Percentiles rank a stretch among this genome's conserved stretches.
These are phyloP conservation scores for Ceratocystis huliohia DNA, from an alignment of 2,329 filamentous ascomycete genomes.

Conservation along the genomic window DNA sequence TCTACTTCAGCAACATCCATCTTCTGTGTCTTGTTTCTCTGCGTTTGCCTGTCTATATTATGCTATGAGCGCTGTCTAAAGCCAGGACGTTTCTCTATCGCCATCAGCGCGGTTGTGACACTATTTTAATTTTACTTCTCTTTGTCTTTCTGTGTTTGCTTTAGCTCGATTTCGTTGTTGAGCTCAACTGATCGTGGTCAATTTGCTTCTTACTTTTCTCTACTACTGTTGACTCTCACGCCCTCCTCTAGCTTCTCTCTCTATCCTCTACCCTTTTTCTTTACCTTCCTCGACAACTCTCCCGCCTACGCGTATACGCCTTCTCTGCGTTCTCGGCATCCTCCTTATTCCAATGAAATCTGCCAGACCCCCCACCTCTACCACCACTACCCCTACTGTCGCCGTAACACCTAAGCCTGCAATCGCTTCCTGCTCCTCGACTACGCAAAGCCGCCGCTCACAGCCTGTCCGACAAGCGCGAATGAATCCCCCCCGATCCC, in stretches of 20 bases:
- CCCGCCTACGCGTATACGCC: not conserved
- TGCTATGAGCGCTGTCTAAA: constrained; percentile 1
- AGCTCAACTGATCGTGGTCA: too few species aligned
- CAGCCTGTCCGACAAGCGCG: constrained; percentile 54
- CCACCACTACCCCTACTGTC: constrained; percentile 28
- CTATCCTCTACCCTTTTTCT: not conserved
- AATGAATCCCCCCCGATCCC: constrained; percentile 44
- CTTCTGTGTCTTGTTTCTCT: not conserved
- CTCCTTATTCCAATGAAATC: constrained; percentile 38
- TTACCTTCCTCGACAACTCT: not conserved
- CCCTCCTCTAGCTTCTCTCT: not conserved
- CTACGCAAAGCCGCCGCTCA: constrained; percentile 41
- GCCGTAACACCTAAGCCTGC: constrained; percentile 24
- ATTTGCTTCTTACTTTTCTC: too few species aligned
- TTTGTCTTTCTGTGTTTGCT: not conserved
- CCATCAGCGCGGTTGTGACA: not conserved
- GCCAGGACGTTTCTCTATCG: not conserved
- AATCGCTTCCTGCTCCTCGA: not conserved
- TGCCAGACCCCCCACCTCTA: constrained; percentile 34
- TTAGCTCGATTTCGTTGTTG: not conserved
- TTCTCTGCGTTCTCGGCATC: not conserved
- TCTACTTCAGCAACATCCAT: not conserved
- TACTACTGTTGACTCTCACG: not conserved
- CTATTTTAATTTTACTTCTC: not conserved
- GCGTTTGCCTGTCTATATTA: not conserved